Evolutionary conservation across 768 basidiomycete species (phyloP).

Genomic region (Exidia glandulosa): DNA sequence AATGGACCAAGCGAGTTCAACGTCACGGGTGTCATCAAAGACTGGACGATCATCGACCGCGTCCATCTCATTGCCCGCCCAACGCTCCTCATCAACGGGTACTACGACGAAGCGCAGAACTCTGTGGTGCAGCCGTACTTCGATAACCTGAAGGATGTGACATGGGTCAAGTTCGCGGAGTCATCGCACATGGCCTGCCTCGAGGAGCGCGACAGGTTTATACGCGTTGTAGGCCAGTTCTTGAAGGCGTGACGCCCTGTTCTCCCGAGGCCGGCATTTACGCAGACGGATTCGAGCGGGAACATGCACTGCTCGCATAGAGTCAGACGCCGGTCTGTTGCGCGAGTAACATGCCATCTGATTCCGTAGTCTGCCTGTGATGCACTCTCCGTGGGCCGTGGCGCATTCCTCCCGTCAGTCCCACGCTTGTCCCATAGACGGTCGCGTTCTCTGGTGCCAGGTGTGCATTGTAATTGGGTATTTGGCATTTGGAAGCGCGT

Average conservation of each 20-base stretch:
- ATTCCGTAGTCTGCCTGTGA: too few relatives aligned
- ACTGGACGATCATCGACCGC: constrained; percentile 2
- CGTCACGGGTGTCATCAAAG: neutral
- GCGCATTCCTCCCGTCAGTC: too few relatives aligned
- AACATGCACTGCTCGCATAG: too few relatives aligned
- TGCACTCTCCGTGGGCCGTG: too few relatives aligned
- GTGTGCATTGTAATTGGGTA: too few relatives aligned
- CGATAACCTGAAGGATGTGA: constrained; percentile 33
- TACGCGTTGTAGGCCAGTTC: constrained; percentile 8
- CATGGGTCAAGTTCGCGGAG: constrained; percentile 15
- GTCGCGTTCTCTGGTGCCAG: too few relatives aligned
- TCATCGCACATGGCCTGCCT: constrained; percentile 10
- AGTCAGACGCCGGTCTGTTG: too few relatives aligned
- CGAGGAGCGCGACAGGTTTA: constrained; percentile 11
- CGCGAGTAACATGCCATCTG: too few relatives aligned
- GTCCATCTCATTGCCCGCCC: constrained; percentile 13
- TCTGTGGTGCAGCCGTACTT: constrained; percentile 27
- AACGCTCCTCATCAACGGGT: constrained; percentile 29
- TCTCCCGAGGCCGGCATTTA: too few relatives aligned
- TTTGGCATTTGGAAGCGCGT: too few relatives aligned
- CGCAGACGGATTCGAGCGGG: too few relatives aligned
- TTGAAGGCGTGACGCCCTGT: neutral
- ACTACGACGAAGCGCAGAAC: constrained; percentile 31
- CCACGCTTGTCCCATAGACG: too few relatives aligned
- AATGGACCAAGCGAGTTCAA: constrained; percentile 5